Conservation (phyloP, 1,284 basidiomycete genomes). For the Boletus austroedulis region DNA sequence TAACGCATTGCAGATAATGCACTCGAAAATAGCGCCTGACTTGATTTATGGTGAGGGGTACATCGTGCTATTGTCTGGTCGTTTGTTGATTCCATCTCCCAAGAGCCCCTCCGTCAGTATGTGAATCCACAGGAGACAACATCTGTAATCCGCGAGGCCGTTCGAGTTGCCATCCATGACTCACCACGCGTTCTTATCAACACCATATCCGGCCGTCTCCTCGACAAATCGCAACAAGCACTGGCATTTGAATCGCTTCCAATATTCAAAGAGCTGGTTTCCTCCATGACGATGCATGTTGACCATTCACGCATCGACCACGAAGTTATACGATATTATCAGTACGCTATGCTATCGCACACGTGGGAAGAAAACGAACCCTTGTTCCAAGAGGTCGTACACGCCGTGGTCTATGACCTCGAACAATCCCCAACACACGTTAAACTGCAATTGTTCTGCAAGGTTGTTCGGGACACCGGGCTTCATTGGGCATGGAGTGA, state of each 20-base stretch:
- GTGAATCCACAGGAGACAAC: background rate
- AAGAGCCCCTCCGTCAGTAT: background rate
- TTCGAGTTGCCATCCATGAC: background rate
- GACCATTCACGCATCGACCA: background rate
- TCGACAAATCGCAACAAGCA: background rate
- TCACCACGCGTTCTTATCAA: conserved; percentile 10
- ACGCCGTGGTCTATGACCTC: background rate
- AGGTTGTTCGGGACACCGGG: background rate
- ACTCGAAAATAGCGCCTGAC: background rate
- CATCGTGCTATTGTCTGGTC: too few species aligned
- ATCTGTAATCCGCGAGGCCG: background rate
- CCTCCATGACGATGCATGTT: background rate
- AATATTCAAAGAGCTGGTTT: background rate
- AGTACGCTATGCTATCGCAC: conserved; percentile 6
- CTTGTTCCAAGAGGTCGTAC: conserved; percentile 1
- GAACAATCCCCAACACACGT: background rate
- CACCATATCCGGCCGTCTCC: conserved; percentile 5
- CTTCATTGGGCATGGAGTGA: background rate
- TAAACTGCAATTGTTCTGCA: background rate
- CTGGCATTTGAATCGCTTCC: background rate
- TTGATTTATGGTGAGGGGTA: too few species aligned
- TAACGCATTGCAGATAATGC: background rate
- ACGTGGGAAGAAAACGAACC: background rate
- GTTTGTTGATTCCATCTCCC: background rate
- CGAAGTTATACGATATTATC: background rate